phyloP scores from a whole-genome alignment of 2,329 filamentous ascomycete species.

The Onygenales sp. region DNA sequence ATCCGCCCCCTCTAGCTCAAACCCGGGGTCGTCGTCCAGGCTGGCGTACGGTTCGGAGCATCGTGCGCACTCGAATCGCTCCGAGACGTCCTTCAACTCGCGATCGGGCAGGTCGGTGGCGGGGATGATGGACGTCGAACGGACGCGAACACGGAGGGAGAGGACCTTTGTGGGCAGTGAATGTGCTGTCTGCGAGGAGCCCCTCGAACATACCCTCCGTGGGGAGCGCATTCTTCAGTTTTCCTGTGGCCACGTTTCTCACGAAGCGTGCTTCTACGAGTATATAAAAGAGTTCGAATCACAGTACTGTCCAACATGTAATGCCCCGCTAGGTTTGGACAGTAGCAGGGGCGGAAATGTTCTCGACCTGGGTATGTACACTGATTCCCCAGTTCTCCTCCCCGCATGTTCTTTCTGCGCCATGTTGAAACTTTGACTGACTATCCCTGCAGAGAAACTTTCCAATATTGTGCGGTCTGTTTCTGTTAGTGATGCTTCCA shows the following conservation, averaged over 20 bases:
- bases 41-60: conserved; percentile 12
- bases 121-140: conserved; percentile 63
- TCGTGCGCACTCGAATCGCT: conserved; percentile 20
- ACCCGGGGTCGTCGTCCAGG: conserved; percentile 8
- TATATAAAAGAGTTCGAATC: conserved; percentile 92
- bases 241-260: conserved; percentile 91
- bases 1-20: conserved; percentile 10
- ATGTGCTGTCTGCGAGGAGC: conserved; percentile 94
- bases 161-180: conserved; percentile 91
- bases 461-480: conserved; percentile 84
- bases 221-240: conserved; percentile 94
- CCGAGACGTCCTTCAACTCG: conserved; percentile 27
- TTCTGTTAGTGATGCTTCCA: conserved; percentile 54
- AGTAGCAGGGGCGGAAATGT: conserved; percentile 89
- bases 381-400: not conserved
- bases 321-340: conserved; percentile 83
- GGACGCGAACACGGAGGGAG: conserved; percentile 71
- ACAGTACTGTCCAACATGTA: conserved; percentile 88
- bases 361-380: conserved; percentile 65
- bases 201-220: conserved; percentile 84
- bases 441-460: conserved; percentile 64
- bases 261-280: conserved; percentile 98
- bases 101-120: conserved; percentile 42
- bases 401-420: not conserved
- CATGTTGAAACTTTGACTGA: not conserved